A percentile compares a stretch with the other conserved stretches of the same genome.
These are phyloP conservation scores for Diutina sp. DNA, from an alignment of 1,139 yeast genomes.

Conservation along the genomic window DNA sequence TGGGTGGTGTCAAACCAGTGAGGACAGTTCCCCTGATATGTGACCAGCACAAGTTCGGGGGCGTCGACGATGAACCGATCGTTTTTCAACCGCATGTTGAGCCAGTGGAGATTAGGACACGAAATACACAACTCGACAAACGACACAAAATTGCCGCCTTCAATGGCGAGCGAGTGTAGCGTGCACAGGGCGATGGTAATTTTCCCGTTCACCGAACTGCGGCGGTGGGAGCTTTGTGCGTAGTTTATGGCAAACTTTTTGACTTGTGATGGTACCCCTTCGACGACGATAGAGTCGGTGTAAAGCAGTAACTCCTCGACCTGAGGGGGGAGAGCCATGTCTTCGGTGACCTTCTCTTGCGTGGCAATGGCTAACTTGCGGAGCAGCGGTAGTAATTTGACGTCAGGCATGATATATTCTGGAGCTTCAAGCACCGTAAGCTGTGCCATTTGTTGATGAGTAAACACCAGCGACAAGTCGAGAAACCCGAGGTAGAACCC, in stretches of 20 bases:
- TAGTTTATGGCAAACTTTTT: background rate
- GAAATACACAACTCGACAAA: background rate
- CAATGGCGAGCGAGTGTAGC: background rate
- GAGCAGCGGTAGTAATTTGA: background rate
- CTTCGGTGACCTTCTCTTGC: background rate
- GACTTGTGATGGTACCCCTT: background rate
- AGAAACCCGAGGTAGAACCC: background rate
- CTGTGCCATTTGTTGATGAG: background rate
- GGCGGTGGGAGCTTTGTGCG: background rate
- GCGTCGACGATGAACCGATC: background rate
- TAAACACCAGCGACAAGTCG: background rate
- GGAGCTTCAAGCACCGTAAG: background rate
- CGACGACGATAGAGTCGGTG: background rate
- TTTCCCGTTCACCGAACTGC: background rate
- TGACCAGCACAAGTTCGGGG: background rate
- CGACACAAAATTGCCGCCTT: background rate
- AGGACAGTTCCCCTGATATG: background rate
- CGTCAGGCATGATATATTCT: background rate
- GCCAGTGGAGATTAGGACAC: background rate
- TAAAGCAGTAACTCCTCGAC: background rate
- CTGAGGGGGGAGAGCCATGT: background rate
- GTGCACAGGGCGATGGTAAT: background rate
- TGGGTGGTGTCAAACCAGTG: background rate
- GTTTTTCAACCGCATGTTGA: background rate
- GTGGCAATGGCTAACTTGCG: background rate